Conservation (phyloP, 2,329 filamentous ascomycete genomes). For the Dactylellina haptotyla region DNA sequence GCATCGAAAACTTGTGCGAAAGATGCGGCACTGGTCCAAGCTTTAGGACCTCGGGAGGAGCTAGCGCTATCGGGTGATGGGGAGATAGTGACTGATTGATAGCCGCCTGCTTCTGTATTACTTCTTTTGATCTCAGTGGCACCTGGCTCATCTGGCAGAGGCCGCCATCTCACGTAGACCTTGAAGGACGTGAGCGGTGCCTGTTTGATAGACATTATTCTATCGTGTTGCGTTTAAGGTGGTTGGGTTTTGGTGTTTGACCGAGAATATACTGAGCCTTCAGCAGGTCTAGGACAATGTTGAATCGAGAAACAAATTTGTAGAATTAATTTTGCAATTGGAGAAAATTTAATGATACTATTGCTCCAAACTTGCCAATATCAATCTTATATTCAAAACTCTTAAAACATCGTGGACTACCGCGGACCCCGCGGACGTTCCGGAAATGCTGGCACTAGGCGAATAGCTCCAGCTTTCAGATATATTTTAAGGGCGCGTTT, state of each 20-base stretch:
- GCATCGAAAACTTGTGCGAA: conserved; percentile 59
- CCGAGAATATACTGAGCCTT: neutral
- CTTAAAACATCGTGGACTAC: no score
- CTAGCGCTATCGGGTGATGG: conserved; percentile 8
- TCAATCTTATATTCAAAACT: no score
- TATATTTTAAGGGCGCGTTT: no score
- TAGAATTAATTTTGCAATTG: neutral
- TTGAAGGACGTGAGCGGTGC: conserved; percentile 32
- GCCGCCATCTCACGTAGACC: conserved; percentile 47
- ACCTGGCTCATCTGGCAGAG: conserved; percentile 35
- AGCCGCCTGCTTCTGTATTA: conserved; percentile 1
- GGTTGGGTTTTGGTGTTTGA: neutral
- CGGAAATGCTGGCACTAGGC: no score
- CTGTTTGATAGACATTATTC: conserved; percentile 39
- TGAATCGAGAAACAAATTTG: neutral
- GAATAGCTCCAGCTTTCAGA: no score
- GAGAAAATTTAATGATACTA: no score
- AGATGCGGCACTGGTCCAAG: conserved; percentile 56
- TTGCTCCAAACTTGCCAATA: no score
- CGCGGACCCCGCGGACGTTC: conserved; percentile 9
- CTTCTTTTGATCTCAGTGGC: conserved; percentile 26
- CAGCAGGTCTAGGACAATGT: neutral
- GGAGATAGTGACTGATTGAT: conserved; percentile 37
- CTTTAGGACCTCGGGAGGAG: conserved; percentile 35
- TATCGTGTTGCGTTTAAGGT: neutral